These are phyloP conservation scores for Scedosporium boydii DNA, from an alignment of 2,329 filamentous ascomycete species.

Conservation along the genomic window DNA sequence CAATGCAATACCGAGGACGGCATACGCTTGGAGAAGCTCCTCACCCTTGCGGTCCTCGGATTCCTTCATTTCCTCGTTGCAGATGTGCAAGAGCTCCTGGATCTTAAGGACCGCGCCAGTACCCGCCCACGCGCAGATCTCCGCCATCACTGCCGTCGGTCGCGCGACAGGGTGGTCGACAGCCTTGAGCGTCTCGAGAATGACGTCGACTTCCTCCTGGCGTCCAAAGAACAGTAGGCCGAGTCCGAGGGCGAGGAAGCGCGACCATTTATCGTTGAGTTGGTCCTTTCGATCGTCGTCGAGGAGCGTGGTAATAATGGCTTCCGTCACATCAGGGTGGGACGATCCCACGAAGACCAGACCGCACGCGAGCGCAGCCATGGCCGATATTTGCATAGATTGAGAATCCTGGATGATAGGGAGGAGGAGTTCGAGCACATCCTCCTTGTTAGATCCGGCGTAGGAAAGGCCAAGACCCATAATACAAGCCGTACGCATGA, in stretches of 20 bases:
- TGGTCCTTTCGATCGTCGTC: slow-evolving; percentile 87
- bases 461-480: slow-evolving; percentile 96
- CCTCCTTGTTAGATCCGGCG: slow-evolving; percentile 86
- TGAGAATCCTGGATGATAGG: slow-evolving; percentile 79
- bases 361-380: slow-evolving; percentile 86
- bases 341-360: slow-evolving; percentile 89
- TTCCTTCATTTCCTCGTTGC: slow-evolving; percentile 94
- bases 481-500: slow-evolving; percentile 74
- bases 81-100: slow-evolving; percentile 93
- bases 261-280: slow-evolving; percentile 95
- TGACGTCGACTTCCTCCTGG: slow-evolving; percentile 98
- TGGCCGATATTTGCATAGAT: slow-evolving; percentile 92
- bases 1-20: slow-evolving; percentile 84
- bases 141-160: slow-evolving; percentile 86
- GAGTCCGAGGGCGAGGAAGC: slow-evolving; percentile 89
- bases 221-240: slow-evolving; percentile 92
- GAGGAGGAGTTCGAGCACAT: slow-evolving; percentile 73
- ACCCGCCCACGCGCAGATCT: slow-evolving; percentile 96
- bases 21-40: slow-evolving; percentile 90
- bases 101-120: slow-evolving; percentile 96
- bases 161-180: slow-evolving; percentile 96
- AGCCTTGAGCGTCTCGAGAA: slow-evolving; percentile 91
- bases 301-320: slow-evolving; percentile 84
- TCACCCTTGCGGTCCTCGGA: slow-evolving; percentile 92
- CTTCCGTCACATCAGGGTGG: slow-evolving; percentile 81